Conservation (phyloP, 2,329 filamentous ascomycete species). For the Coniochaeta pulveracea region DNA sequence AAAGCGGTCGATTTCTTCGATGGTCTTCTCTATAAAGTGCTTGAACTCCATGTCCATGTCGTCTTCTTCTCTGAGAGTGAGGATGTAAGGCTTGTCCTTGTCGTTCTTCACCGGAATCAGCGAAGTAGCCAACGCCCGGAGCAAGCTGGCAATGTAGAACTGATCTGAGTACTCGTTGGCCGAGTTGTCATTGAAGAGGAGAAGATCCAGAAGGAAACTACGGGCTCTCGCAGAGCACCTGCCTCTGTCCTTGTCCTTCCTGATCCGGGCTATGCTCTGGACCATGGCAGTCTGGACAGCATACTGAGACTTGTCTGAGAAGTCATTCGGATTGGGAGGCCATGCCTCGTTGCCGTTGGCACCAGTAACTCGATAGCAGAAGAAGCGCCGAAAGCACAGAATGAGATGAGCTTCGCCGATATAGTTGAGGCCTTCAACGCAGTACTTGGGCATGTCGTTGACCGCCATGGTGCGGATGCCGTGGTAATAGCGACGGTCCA, state of each 20-base stretch:
- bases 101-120: slow-evolving; percentile 35
- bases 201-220: slow-evolving; percentile 75
- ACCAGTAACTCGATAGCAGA: slow-evolving; percentile 49
- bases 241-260: slow-evolving; percentile 52
- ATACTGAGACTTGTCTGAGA: slow-evolving; percentile 76
- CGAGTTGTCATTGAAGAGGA: slow-evolving; percentile 90
- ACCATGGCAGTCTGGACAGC: slow-evolving; percentile 76
- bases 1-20: slow-evolving; percentile 56
- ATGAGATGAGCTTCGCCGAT: slow-evolving; percentile 76
- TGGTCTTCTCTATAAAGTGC: slow-evolving; percentile 37
- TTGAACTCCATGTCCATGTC: slow-evolving; percentile 28
- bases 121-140: slow-evolving; percentile 50
- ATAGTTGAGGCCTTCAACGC: slow-evolving; percentile 56
- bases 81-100: slow-evolving; percentile 15
- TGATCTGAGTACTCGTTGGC: slow-evolving; percentile 84
- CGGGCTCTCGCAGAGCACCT: slow-evolving; percentile 71
- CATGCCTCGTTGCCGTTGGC: slow-evolving; percentile 38
- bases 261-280: slow-evolving; percentile 65
- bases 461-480: slow-evolving; percentile 84
- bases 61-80: slow-evolving; percentile 29
- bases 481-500: slow-evolving; percentile 88
- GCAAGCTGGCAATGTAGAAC: slow-evolving; percentile 73
- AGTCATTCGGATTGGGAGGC: slow-evolving; percentile 84
- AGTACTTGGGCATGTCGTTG: slow-evolving; percentile 65
- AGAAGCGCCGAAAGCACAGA: slow-evolving; percentile 78